phyloP scores from a whole-genome alignment of 441 rosid genomes.

The Dalechampia spathulata region DNA sequence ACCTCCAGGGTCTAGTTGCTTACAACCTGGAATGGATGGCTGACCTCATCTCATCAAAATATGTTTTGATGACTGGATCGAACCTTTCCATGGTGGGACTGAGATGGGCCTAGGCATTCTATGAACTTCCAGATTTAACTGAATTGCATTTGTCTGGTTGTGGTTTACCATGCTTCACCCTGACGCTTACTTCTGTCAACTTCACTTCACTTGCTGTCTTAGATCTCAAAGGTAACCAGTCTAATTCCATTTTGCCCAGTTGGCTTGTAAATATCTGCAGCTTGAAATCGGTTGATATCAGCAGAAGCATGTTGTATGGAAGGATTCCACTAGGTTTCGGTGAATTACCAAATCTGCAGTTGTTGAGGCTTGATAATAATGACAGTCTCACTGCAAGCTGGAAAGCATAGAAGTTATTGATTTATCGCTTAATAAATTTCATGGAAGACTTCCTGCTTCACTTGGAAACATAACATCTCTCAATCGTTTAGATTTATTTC shows the following conservation, averaged over 20 bases:
- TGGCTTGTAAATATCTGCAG: background rate
- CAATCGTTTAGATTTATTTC: conserved; percentile 28
- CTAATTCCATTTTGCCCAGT: background rate
- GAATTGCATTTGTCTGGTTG: background rate
- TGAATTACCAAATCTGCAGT: conserved; percentile 23
- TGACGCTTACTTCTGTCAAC: background rate
- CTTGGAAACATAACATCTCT: conserved; percentile 26
- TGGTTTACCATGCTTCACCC: background rate
- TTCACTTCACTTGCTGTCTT: background rate
- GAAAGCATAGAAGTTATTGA: conserved; percentile 33
- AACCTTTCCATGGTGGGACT: background rate
- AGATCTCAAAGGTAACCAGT: background rate
- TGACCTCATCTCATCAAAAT: background rate
- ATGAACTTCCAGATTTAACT: background rate
- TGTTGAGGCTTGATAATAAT: conserved; percentile 16
- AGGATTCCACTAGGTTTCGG: conserved; percentile 32
- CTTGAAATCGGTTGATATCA: background rate
- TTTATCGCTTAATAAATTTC: conserved; percentile 28
- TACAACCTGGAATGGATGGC: background rate
- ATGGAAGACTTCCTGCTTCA: conserved; percentile 32
- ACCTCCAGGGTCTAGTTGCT: conserved; percentile 3
- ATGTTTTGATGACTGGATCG: background rate
- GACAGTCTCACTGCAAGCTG: conserved; percentile 30
- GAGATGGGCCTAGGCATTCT: background rate
- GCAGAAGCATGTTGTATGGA: conserved; percentile 20